Evolutionary conservation across 306 rosid genomes (phyloP).

Genomic region (Biancaea sappan): DNA sequence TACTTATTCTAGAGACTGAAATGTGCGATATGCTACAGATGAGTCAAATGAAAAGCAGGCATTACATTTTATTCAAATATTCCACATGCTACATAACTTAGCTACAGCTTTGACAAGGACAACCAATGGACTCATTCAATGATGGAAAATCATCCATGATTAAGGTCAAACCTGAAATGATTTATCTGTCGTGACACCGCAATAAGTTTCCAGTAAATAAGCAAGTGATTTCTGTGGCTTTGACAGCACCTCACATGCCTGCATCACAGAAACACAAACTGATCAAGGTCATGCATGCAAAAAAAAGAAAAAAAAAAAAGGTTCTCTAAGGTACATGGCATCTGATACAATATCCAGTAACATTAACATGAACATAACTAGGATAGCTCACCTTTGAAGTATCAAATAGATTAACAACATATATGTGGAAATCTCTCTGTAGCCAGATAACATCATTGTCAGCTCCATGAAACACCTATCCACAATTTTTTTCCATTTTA

Average conservation of each 20-base stretch:
- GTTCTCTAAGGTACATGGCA: conserved; percentile 13
- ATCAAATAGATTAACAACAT: conserved; percentile 84
- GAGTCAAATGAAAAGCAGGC: conserved; percentile 5
- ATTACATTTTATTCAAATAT: conserved; percentile 8
- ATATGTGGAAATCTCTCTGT: conserved; percentile 91
- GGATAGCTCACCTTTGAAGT: conserved; percentile 74
- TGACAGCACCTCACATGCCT: conserved; percentile 92
- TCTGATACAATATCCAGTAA: conserved; percentile 7
- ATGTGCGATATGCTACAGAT: background rate
- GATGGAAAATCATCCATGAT: conserved; percentile 10
- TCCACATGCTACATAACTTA: conserved; percentile 20
- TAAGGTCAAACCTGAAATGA: conserved; percentile 74
- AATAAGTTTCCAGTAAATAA: conserved; percentile 85
- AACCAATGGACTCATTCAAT: conserved; percentile 22
- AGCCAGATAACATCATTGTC: conserved; percentile 95
- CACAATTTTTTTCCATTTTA: conserved; percentile 37
- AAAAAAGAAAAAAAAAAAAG: conserved; percentile 1
- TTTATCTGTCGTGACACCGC: conserved; percentile 82
- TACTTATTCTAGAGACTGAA: conserved; percentile 11
- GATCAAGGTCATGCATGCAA: conserved; percentile 9
- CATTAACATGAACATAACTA: conserved; percentile 14
- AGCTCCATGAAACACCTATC: conserved; percentile 93
- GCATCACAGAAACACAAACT: conserved; percentile 38
- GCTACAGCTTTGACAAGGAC: conserved; percentile 21
- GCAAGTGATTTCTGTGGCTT: conserved; percentile 95